Evolutionary conservation across 1,284 basidiomycete species (phyloP), one percentile per base, ranked within the genome.

Genomic region (Leccinum insigne): DNA sequence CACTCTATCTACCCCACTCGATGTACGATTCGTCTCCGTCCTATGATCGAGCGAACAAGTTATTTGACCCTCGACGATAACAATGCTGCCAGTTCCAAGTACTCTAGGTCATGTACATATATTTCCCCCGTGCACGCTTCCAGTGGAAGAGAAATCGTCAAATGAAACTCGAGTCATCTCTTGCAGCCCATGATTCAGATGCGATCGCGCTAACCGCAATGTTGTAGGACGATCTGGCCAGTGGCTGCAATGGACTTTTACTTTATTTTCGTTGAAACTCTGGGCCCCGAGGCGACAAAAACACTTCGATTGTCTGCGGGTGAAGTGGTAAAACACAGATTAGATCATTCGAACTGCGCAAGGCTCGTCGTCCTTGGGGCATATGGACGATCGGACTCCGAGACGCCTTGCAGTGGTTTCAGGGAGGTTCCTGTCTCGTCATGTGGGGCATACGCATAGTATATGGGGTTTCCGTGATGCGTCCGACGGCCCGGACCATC

Each of bases 1-100:
- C 44, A 29, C 10, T 21, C 49, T 63, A 49, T 64, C 14, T 60
- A 49, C 9, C 44, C 42, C 32, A 18, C 38, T 49, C 35, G 40
- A 56, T 40, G 60, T 68, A 63, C 47, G 64, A 58, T 8, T 2
- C 10, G 66, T 47, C 11, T 7, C 54, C 32, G 16, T 64, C 21
- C 35, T 42, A 18, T 62, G 29, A 61, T 16, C 56, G 23, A 38
- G 10, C 32, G 40, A n/a, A 40, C 2, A 42, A 47, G 44, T 61
- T 38, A 35, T 29, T 61, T 65, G 66, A 65, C 57, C 6, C 40
- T 42, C 38, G 40, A 10, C 16, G 11, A 44, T 4, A 16, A 47
- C 14, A 47, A n/a, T 42, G 14, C 40, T 56, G 44, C 18, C 18
- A 61, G 42, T 57, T 35, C 38, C 32, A 52, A n/a, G 8, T 40